Evolutionary conservation across 805 yeast genomes (phyloP), one percentile per base, ranked within the genome.

Genomic region (Hanseniaspora nectarophila): DNA sequence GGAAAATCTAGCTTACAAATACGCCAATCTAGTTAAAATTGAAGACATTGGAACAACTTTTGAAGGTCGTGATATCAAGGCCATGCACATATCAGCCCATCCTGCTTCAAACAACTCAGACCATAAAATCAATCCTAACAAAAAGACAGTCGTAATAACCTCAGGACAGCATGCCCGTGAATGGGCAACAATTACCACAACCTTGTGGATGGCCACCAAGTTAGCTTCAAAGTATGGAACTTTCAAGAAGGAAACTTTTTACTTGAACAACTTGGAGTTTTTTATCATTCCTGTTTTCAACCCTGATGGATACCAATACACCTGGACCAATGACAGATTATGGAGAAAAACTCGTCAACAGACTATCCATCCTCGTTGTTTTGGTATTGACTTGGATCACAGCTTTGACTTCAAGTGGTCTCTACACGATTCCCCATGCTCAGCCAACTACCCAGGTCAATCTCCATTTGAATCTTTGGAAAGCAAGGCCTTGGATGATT

Each of bases 161-260:
- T 89, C 89, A 35, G 95, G 95, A 2, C 73, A 83, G 2, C 95
- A 88, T 67, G 92, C 95, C 0, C 72, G 97, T 49, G 97, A 88
- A 64, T 88, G 96, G 96, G 73, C 86, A 26, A 76, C 88, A 34
- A 78, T 81, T 2, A 76, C 88, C 2, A 73, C 90, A 0, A 81
- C 78, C 0, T 75, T 85, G 55, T 85, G 75, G 64, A 64, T 75
- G 2, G 59, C 80, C 20, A 70, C 70, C 60, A 65, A 71, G 63
- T 55, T 85, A 54, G 60, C 78, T 45, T 62, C 68, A 32, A 72
- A 70, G 44, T 76, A 73, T 58, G 79, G 76, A 21, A 57, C 58
- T 0, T 64, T 62, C 16, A 62, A 61, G 29, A 69, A 71, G 45
- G 77, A 73, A 53, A 69, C 70, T 4, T 65, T 64, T 31, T 78